Evolutionary conservation across 495 filamentous ascomycete genomes (phyloP).

Genomic region (Darksidea phi): DNA sequence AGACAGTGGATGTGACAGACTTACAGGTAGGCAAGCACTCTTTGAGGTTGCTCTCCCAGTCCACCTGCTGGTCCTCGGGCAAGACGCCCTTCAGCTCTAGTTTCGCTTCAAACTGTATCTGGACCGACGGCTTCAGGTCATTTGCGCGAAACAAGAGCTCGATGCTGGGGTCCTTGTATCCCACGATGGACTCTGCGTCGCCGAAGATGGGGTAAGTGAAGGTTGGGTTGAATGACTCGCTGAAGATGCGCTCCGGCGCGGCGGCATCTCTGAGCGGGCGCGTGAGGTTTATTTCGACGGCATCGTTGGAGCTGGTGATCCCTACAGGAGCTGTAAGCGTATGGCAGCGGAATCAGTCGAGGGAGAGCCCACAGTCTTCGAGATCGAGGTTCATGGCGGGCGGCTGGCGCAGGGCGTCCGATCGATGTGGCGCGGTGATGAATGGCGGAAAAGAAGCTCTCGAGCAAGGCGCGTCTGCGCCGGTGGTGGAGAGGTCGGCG

Average conservation of each 20-base stretch:
- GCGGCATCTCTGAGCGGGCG: conserved; percentile 16
- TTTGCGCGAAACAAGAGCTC: conserved; percentile 75
- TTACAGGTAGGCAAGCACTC: conserved; percentile 57
- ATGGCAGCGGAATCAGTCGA: conserved; percentile 31
- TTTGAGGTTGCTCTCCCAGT: conserved; percentile 66
- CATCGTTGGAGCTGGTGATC: conserved; percentile 39
- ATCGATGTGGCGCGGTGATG: no score
- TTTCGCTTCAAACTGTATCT: conserved; percentile 69
- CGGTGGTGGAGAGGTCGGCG: no score
- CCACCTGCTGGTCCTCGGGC: conserved; percentile 65
- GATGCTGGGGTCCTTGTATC: conserved; percentile 77
- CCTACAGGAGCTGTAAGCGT: conserved; percentile 19
- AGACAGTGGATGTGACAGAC: neutral
- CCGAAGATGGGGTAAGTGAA: conserved; percentile 94
- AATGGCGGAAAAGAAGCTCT: no score
- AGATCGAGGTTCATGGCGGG: conserved; percentile 1
- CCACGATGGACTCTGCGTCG: conserved; percentile 85
- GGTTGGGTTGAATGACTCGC: conserved; percentile 67
- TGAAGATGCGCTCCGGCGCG: conserved; percentile 19
- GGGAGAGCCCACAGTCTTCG: conserved; percentile 45
- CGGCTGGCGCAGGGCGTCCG: neutral
- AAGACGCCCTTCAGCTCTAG: conserved; percentile 45
- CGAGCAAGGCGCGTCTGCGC: no score
- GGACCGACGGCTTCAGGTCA: conserved; percentile 73
- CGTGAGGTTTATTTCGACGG: conserved; percentile 37